phyloP scores from a whole-genome alignment of 371 early-diverging fungal genomes.

The Basidiobolus heterosporus region DNA sequence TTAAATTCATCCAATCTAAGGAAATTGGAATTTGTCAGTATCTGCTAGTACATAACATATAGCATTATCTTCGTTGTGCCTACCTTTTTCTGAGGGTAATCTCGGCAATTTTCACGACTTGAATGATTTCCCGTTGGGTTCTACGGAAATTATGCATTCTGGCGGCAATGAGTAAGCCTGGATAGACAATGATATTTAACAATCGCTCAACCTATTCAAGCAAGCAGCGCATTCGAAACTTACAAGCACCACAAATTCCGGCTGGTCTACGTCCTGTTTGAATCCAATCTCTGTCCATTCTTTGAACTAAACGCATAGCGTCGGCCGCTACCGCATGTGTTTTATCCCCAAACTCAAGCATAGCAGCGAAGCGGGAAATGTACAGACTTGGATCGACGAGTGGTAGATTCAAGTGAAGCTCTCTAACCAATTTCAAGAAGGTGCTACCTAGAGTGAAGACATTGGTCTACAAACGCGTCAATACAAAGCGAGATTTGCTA shows the following conservation, averaged over 20 bases:
- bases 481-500: background rate
- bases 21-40: too few species aligned
- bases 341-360: slow-evolving; percentile 85
- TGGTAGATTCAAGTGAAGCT: slow-evolving; percentile 63
- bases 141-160: slow-evolving; percentile 87
- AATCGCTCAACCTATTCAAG: background rate
- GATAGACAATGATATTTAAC: background rate
- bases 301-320: slow-evolving; percentile 72
- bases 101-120: slow-evolving; percentile 86
- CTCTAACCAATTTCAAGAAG: slow-evolving; percentile 68
- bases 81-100: slow-evolving; percentile 74
- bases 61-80: background rate
- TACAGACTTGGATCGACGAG: slow-evolving; percentile 93
- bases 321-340: slow-evolving; percentile 63
- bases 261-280: slow-evolving; percentile 89
- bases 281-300: slow-evolving; percentile 99
- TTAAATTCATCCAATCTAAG: slow-evolving; percentile 73
- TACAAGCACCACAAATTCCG: slow-evolving; percentile 96
- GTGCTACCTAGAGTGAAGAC: slow-evolving; percentile 90
- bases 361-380: slow-evolving; percentile 83
- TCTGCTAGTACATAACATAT: background rate
- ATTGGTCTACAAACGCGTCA: slow-evolving; percentile 37
- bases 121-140: slow-evolving; percentile 73
- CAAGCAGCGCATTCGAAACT: slow-evolving; percentile 1
- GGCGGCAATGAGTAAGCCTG: slow-evolving; percentile 77